Evolutionary conservation across 345 rosid species (phyloP).

Genomic region (Euphorbia lathyris): DNA sequence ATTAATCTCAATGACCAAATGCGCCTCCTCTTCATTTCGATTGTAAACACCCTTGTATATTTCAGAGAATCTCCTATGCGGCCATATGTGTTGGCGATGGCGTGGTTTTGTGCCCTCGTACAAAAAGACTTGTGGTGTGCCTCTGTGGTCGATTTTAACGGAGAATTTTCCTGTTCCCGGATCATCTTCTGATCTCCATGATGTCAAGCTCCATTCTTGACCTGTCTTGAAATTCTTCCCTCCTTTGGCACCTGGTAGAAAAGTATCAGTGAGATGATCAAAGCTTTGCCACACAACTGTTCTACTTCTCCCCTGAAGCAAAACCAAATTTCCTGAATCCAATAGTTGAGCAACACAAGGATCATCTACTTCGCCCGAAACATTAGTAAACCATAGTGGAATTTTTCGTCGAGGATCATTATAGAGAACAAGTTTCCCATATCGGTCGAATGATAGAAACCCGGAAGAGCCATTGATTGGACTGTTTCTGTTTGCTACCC

Average conservation of each 20-base stretch:
- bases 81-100: slow-evolving; percentile 14
- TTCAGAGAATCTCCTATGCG: background rate
- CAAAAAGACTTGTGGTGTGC: background rate
- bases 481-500: background rate
- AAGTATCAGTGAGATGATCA: slow-evolving; percentile 4
- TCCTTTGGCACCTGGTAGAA: background rate
- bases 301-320: background rate
- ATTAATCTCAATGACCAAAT: background rate
- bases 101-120: background rate
- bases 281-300: slow-evolving; percentile 9
- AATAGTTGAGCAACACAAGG: background rate
- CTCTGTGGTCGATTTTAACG: background rate
- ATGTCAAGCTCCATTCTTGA: slow-evolving; percentile 10
- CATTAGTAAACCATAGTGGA: background rate
- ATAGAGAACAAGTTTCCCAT: slow-evolving; percentile 15
- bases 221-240: background rate
- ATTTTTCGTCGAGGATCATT: background rate
- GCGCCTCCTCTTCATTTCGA: background rate
- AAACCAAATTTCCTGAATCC: slow-evolving; percentile 11
- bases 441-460: background rate
- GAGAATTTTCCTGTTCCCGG: slow-evolving; percentile 15
- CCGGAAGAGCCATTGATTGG: slow-evolving; percentile 22
- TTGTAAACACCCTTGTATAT: background rate
- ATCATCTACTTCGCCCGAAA: background rate
- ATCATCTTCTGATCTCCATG: slow-evolving; percentile 26